These are phyloP conservation scores for Poteriospumella lacustris DNA, from an alignment of 108 stramenopile species.

Conservation along the genomic window DNA sequence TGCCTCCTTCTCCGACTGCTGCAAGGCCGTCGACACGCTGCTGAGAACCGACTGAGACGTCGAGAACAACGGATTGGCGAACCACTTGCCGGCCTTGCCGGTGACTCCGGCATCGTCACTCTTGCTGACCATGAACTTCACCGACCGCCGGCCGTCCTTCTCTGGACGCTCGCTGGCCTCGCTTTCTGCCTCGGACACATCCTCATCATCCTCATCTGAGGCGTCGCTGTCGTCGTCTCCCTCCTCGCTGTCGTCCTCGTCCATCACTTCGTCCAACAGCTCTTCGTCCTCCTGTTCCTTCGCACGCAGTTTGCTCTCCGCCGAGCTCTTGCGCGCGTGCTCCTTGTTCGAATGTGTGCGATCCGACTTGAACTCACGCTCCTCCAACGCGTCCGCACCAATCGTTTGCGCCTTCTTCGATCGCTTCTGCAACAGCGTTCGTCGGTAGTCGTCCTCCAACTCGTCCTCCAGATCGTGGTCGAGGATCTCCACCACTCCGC, in stretches of 20 bases:
- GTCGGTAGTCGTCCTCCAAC: conserved; percentile 18
- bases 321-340: too few relatives aligned
- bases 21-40: neutral
- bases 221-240: conserved; percentile 33
- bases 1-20: neutral
- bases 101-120: neutral
- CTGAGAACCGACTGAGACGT: neutral
- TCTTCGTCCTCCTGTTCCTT: conserved; percentile 14
- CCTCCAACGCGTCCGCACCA: too few relatives aligned
- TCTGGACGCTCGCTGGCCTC: conserved; percentile 31
- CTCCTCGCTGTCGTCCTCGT: conserved; percentile 45
- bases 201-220: conserved; percentile 32
- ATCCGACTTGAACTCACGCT: too few relatives aligned
- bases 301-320: neutral
- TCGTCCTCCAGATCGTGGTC: conserved; percentile 25
- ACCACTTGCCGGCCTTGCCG: neutral
- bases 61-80: conserved; percentile 23
- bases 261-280: neutral
- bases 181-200: conserved; percentile 2
- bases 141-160: neutral
- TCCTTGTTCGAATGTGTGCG: too few relatives aligned
- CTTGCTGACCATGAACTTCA: neutral
- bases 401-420: neutral
- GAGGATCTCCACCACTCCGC: neutral
- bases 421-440: neutral